phyloP scores from a whole-genome alignment of 2,329 filamentous ascomycete genomes.

The Colletotrichum simmondsii region DNA sequence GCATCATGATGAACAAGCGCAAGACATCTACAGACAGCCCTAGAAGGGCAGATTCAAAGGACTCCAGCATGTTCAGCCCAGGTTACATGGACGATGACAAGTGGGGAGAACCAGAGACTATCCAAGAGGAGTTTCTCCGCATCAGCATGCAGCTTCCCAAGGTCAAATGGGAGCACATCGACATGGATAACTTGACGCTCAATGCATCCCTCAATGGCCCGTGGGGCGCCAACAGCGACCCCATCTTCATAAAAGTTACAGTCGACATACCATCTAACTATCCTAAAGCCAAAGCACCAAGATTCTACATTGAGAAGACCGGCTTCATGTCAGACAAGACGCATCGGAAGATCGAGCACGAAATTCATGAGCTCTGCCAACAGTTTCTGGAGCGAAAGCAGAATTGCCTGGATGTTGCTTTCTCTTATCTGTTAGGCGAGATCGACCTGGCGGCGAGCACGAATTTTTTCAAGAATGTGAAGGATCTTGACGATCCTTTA shows the following conservation, averaged over 20 bases:
- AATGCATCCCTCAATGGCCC: conserved; percentile 73
- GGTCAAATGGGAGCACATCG: conserved; percentile 72
- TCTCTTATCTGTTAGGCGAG: conserved; percentile 73
- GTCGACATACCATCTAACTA: conserved; percentile 70
- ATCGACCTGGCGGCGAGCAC: conserved; percentile 70
- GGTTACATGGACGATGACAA: conserved; percentile 64
- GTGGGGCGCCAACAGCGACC: conserved; percentile 67
- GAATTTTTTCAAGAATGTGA: conserved; percentile 71
- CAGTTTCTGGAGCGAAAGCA: conserved; percentile 67
- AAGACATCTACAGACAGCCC: conserved; percentile 57
- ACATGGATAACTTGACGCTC: conserved; percentile 69
- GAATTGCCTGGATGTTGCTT: conserved; percentile 71
- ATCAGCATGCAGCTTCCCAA: conserved; percentile 72
- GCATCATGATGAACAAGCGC: conserved; percentile 71
- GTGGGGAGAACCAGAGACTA: conserved; percentile 70
- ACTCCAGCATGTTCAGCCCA: conserved; percentile 62
- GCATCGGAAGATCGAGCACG: conserved; percentile 62
- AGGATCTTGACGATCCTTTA: conserved; percentile 69
- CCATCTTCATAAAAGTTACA: conserved; percentile 71
- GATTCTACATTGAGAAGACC: conserved; percentile 70
- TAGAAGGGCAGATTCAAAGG: conserved; percentile 62
- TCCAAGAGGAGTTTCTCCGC: conserved; percentile 73
- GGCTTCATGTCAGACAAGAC: conserved; percentile 69
- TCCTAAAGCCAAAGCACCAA: conserved; percentile 66
- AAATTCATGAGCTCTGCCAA: conserved; percentile 66